Base-by-base conservation (phyloP, 441 rosid species). In the Adansonia gregorii region DNA sequence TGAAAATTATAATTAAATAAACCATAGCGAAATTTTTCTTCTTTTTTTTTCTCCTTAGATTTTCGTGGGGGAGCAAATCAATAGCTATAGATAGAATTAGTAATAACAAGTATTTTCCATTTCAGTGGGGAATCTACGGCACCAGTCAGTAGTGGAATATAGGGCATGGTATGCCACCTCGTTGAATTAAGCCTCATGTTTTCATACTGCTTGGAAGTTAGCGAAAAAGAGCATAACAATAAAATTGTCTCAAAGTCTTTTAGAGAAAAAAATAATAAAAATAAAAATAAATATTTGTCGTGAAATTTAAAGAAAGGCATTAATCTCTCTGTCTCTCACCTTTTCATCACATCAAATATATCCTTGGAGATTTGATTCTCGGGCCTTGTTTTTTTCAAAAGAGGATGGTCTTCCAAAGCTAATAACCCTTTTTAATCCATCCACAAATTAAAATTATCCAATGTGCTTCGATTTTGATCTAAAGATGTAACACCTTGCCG, bases 401-500 rank as follows among this genome's bases (percentile, higher is more conserved):
- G 19, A 55, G 2, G 2, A n/a, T 35, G 19, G 20, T 55, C 60
- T 55, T 76, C 77, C 74, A 64, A 58, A 68, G 76, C 69, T 51
- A 72, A 43, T 51, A 72, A 43, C 45, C 58, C 49, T 39, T 75
- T 75, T 75, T 64, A 72, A 76, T 80, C 78, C 73, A 80, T 73
- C 79, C 39, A 69, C 77, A 31, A 75, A 78, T 75, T 72, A 67
- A 8, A 75, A 76, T 73, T 54, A 76, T 79, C 66, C 73, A 64
- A 59, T 27, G 66, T 77, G 55, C 77, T 66, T 78, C 55, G 48
- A 48, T 46, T 65, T 80, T 77, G 65, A 70, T 82, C 70, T 72
- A 35, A 5, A 58, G 86, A 88, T 85, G 87, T 77, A 80, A 84
- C 86, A 75, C 80, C 83, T 87, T 75, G 84, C 85, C 72, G 76